A percentile compares a stretch with the other conserved stretches of the same genome.
Evolutionary conservation across 768 basidiomycete species (phyloP).

Genomic region (Kwoniella heveanensis): DNA sequence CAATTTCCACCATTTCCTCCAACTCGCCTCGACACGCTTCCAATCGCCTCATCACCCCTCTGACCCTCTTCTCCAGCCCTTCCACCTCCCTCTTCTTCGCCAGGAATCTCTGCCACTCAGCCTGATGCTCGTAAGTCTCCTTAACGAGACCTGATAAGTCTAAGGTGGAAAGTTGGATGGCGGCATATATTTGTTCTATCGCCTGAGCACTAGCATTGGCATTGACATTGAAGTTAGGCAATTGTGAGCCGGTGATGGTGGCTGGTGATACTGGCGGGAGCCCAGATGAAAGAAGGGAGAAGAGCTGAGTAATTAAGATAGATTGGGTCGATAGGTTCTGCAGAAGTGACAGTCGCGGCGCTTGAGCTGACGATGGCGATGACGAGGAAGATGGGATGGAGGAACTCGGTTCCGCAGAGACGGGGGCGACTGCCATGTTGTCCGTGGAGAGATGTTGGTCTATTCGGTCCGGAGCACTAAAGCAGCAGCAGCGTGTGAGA

Average conservation of each 20-base stretch:
- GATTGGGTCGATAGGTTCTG: slow-evolving; percentile 42
- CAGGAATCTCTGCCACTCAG: slow-evolving; percentile 25
- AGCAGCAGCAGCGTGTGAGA: too few relatives aligned
- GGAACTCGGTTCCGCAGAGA: slow-evolving; percentile 1
- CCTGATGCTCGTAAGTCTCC: slow-evolving; percentile 37
- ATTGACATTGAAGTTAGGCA: neutral
- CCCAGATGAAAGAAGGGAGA: slow-evolving; percentile 28
- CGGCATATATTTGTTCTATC: slow-evolving; percentile 25
- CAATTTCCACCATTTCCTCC: slow-evolving; percentile 33
- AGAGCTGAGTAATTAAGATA: slow-evolving; percentile 35
- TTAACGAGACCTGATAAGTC: slow-evolving; percentile 31
- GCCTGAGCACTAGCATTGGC: slow-evolving; percentile 3
- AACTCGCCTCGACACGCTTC: slow-evolving; percentile 36
- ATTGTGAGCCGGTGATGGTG: neutral
- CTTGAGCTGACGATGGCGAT: slow-evolving; percentile 9
- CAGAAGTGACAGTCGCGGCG: slow-evolving; percentile 28
- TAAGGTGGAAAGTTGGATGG: slow-evolving; percentile 21
- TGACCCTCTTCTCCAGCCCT: slow-evolving; percentile 31
- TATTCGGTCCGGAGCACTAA: too few relatives aligned
- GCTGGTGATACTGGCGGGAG: slow-evolving; percentile 4
- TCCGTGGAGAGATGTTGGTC: too few relatives aligned
- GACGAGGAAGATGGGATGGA: slow-evolving; percentile 1
- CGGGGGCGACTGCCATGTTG: neutral
- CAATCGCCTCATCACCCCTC: slow-evolving; percentile 24
- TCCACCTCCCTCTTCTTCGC: slow-evolving; percentile 27